Percentiles rank a stretch among this genome's conserved stretches.
phyloP scores from a whole-genome alignment of 768 basidiomycete genomes.

The Auriculariales sp. region DNA sequence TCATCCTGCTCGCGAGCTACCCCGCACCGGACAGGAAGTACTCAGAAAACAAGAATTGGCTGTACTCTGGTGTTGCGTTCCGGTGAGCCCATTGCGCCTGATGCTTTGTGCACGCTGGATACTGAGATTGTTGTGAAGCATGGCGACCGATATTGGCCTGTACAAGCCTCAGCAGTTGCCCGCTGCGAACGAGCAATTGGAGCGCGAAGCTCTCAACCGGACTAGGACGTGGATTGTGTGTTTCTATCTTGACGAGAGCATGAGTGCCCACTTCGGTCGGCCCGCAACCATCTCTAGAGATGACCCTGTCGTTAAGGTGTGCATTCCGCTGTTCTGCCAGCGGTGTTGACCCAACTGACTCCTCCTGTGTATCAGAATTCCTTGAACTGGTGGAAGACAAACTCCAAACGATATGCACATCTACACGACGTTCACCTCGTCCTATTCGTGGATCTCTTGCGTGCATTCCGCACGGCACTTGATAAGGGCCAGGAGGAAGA shows the following conservation, averaged over 20 bases:
- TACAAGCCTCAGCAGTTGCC: slow-evolving; percentile 25
- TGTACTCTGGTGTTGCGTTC: slow-evolving; percentile 57
- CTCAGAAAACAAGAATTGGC: slow-evolving; percentile 60
- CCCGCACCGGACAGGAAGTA: slow-evolving; percentile 46
- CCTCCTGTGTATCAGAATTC: too few relatives aligned
- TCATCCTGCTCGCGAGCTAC: slow-evolving; percentile 53
- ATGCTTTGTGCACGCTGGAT: neutral
- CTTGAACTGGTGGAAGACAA: slow-evolving; percentile 9
- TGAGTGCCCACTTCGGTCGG: slow-evolving; percentile 65
- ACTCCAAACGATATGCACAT: slow-evolving; percentile 8
- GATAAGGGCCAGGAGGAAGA: slow-evolving; percentile 9
- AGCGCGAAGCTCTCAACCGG: slow-evolving; percentile 54
- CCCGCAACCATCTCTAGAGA: slow-evolving; percentile 51
- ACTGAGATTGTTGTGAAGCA: slow-evolving; percentile 21
- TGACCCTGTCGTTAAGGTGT: slow-evolving; percentile 41
- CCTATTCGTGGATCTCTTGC: slow-evolving; percentile 36
- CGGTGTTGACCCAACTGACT: too few relatives aligned
- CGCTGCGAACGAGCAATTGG: slow-evolving; percentile 33
- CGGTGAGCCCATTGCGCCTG: slow-evolving; percentile 21
- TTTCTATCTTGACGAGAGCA: slow-evolving; percentile 59
- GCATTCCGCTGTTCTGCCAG: slow-evolving; percentile 17
- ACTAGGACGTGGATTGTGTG: slow-evolving; percentile 65
- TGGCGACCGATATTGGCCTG: slow-evolving; percentile 59
- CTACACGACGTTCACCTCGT: slow-evolving; percentile 23
- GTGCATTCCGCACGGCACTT: slow-evolving; percentile 33